A percentile compares a stretch with the other conserved stretches of the same genome.
phyloP scores from a whole-genome alignment of 75 land plant species.

The Selaginella moellendorffii region DNA sequence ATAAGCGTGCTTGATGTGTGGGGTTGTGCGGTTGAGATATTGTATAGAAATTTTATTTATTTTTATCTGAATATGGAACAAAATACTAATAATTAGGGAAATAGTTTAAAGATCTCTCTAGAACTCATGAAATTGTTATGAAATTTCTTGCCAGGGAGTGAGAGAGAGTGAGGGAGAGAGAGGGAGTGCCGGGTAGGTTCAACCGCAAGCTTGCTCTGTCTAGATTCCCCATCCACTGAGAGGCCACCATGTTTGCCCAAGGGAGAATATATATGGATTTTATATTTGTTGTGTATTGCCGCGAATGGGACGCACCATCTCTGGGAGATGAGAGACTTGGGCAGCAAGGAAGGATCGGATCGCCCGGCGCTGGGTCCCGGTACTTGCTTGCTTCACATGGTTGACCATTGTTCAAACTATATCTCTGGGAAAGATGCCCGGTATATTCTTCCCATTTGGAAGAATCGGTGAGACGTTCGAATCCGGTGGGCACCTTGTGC shows the following conservation, averaged over 20 bases:
- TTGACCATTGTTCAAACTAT: neutral
- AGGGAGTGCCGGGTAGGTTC: neutral
- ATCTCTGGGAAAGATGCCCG: too few relatives aligned
- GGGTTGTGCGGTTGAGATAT: neutral
- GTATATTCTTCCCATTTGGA: neutral
- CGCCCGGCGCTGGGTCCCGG: neutral
- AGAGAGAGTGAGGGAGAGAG: too few relatives aligned
- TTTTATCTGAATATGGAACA: too few relatives aligned
- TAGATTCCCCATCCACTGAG: neutral
- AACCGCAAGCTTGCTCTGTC: neutral
- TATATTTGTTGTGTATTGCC: too few relatives aligned
- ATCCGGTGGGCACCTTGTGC: too few relatives aligned
- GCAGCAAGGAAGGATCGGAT: neutral
- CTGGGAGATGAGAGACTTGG: neutral
- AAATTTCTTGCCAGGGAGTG: too few relatives aligned
- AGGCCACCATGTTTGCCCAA: neutral
- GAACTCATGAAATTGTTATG: too few relatives aligned
- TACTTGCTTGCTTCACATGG: too few relatives aligned
- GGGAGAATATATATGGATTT: neutral
- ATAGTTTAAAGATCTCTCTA: too few relatives aligned
- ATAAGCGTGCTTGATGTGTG: neutral
- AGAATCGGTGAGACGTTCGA: too few relatives aligned
- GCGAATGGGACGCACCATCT: conserved; percentile 1
- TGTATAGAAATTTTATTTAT: too few relatives aligned
- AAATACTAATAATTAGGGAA: too few relatives aligned